Evolutionary conservation across 768 basidiomycete species (phyloP), one percentile per base, ranked within the genome.

Genomic region (Leccinum rimulosum): DNA sequence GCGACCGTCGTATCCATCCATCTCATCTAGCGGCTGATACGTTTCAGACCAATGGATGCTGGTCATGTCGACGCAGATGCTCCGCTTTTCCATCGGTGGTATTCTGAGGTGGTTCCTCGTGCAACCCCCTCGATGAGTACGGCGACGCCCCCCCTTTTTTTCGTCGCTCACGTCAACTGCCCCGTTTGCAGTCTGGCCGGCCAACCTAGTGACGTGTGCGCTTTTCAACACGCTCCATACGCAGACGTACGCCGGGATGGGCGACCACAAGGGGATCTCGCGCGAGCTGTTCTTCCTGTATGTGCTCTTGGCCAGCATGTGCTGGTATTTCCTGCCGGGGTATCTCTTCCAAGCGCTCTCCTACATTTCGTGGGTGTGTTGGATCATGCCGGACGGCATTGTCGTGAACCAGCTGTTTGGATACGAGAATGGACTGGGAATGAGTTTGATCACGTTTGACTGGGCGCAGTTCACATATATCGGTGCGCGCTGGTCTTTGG

Each of bases 381-480:
- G 84, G 91, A 90, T 93, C 53, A 85, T 76, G 1, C 91, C 91
- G 0, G 64, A 87, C 50, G 88, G 90, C 63, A 63, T 87, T 52
- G 76, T 72, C 51, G 81, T 93, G 66, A 93, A 91, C 70, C 84
- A 88, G 66, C 72, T 92, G 68, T 92, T 93, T 62, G 90, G 91
- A 35, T 84, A 84, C 58, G 62, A 66, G 40, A 63, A 53, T n/a
- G 77, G 79, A 11, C 66, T 87, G 66, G 85, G 86, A 28, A 89
- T 91, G 87, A 85, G 86, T 61, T 67, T 90, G 61, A 70, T 91
- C 65, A 89, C 89, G 31, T 91, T 93, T 69, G 91, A 93, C 64
- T 93, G 91, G 92, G 77, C 85, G 3, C 86, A 89, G 70, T 83
- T 88, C 60, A 59, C 73, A 10, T 77, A 68, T 59, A 68, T 74